Evolutionary conservation across 2,329 filamentous ascomycete species (phyloP).

Genomic region (Aspergillus melleus): DNA sequence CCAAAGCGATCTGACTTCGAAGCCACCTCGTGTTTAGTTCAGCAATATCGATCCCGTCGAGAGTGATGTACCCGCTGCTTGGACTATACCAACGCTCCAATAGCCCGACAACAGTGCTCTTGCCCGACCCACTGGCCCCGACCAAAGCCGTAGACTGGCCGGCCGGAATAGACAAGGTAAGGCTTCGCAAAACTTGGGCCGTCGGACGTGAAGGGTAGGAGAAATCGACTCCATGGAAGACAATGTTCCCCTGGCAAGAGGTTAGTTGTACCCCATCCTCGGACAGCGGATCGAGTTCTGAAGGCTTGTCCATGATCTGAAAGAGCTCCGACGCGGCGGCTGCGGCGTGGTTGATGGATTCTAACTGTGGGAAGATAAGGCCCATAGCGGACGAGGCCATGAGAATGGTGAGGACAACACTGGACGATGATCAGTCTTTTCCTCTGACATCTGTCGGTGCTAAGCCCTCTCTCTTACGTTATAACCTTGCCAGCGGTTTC

Average conservation of each 20-base stretch:
- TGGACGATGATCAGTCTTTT: too few species aligned
- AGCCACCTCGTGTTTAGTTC: background rate
- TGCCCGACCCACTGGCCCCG: background rate
- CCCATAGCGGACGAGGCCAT: background rate
- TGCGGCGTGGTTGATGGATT: background rate
- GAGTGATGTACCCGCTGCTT: background rate
- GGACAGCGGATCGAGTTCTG: background rate
- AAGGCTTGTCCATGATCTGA: background rate
- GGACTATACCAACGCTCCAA: background rate
- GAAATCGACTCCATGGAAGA: background rate
- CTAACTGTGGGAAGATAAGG: background rate
- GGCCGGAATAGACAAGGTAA: background rate
- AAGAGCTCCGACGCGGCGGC: background rate
- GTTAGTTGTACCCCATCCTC: background rate
- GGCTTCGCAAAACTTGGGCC: background rate
- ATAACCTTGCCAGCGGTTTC: background rate
- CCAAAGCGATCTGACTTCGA: background rate
- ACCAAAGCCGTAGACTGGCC: background rate
- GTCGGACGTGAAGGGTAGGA: background rate
- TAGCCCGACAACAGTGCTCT: background rate
- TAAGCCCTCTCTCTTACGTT: background rate
- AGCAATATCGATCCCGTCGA: background rate
- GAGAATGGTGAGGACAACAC: background rate
- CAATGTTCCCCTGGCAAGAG: background rate
- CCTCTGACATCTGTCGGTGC: too few species aligned